phyloP scores from a whole-genome alignment of 345 rosid genomes.

The Litchi chinensis region DNA sequence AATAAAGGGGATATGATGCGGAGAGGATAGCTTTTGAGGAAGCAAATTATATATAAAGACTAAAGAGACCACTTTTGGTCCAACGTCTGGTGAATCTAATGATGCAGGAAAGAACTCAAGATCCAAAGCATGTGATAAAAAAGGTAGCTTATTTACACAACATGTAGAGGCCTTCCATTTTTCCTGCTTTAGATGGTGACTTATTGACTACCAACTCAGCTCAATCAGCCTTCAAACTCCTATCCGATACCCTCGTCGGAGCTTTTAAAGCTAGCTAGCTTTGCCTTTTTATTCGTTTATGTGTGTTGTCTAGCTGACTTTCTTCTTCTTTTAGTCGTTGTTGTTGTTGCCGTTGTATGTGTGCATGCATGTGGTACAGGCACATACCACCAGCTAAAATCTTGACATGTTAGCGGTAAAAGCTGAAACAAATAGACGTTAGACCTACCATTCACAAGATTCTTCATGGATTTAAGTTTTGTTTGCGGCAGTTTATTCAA shows the following conservation, averaged over 20 bases:
- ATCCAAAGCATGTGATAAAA: conserved; percentile 12
- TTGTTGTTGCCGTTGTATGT: not conserved
- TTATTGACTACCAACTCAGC: conserved; percentile 11
- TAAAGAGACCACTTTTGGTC: conserved; percentile 18
- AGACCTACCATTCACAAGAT: too few species aligned
- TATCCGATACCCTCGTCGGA: not conserved
- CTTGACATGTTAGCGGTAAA: too few species aligned
- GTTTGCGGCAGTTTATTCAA: too few species aligned
- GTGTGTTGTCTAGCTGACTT: not conserved
- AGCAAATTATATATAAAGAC: not conserved
- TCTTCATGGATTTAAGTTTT: too few species aligned
- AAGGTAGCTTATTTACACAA: too few species aligned
- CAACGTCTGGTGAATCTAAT: conserved; percentile 24
- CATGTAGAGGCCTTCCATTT: not conserved
- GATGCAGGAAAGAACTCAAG: conserved; percentile 3
- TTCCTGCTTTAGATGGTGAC: not conserved
- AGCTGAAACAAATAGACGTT: too few species aligned
- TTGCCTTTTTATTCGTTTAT: too few species aligned
- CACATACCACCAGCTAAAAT: too few species aligned
- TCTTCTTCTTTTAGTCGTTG: not conserved
- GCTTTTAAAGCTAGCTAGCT: not conserved
- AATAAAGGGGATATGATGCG: conserved; percentile 14
- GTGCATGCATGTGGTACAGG: too few species aligned
- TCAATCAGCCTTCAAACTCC: not conserved
- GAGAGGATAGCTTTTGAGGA: conserved; percentile 4